Base-by-base conservation (phyloP, 2,329 filamentous ascomycete species). In the Diplodia seriata region DNA sequence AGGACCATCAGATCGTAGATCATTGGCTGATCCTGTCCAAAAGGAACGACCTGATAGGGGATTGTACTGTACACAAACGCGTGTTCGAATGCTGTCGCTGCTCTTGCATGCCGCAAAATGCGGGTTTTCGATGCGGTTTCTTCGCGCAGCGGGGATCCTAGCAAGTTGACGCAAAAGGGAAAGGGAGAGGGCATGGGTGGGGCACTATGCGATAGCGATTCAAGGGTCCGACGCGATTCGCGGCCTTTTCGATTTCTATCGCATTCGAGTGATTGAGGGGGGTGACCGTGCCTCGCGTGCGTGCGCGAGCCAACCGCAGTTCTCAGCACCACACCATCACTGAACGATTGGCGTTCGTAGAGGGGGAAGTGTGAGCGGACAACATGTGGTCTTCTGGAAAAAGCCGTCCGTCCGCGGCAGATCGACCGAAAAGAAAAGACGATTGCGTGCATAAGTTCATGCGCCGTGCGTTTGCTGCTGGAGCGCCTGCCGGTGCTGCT, bases 61-160 rank as follows among this genome's bases (percentile, higher is more conserved):
- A n/a, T 33, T 33, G 26, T 26, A 26, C 23, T 26, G 4, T 31
- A 29, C 29, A 8, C 14, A n/a, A 31, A 49, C 40, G 57, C 57
- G 40, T 50, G 57, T 47, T 47, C 38, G n/a, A 23, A 40, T n/a
- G 51, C 38, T 29, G 14, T 49, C n/a, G 11, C 20, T n/a, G 12
- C 4, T 43, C 57, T 33, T 33, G 40, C 57, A 20, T 7, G 57
- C 57, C 26, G 57, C 18, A 62, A 11, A 31, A 62, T 62, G 57
- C 47, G 57, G 57, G 57, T 59, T 49, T 57, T 47, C 57, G 15
- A 50, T 15, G 57, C 40, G 43, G 40, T 62, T n/a, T 62, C 40
- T 40, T n/a, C 47, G 56, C 23, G 38, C 38, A 1, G 33, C 33
- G 33, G 33, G 33, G 36, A 14, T 14, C 5, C 20, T 57, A 11